Evolutionary conservation across 2,329 filamentous ascomycete species (phyloP).

Genomic region (Fusarium abutilonis): DNA sequence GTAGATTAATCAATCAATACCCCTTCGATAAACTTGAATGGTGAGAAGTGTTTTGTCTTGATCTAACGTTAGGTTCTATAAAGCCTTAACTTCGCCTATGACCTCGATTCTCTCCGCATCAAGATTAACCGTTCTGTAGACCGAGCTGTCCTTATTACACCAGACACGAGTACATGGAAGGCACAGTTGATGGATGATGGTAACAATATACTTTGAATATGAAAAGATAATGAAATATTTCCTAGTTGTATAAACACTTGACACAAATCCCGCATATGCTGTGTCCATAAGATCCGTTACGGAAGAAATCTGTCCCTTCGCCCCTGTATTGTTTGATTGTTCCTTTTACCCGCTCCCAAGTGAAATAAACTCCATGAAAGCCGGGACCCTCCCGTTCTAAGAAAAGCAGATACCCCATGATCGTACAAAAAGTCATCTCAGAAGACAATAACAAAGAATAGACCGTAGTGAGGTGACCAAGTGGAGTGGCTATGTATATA

Average conservation of each 20-base stretch:
- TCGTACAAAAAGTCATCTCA: slow-evolving; percentile 44
- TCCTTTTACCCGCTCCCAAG: slow-evolving; percentile 41
- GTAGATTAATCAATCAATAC: slow-evolving; percentile 26
- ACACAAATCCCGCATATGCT: slow-evolving; percentile 25
- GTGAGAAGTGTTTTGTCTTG: no score
- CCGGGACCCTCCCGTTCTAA: slow-evolving; percentile 38
- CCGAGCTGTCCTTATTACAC: not conserved
- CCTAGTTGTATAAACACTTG: slow-evolving; percentile 34
- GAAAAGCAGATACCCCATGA: slow-evolving; percentile 41
- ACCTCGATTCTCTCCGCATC: no score
- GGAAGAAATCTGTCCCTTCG: slow-evolving; percentile 20
- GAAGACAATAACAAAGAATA: slow-evolving; percentile 17
- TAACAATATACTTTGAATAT: slow-evolving; percentile 30
- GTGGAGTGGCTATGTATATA: slow-evolving; percentile 18
- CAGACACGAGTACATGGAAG: not conserved
- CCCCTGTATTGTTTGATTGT: slow-evolving; percentile 35
- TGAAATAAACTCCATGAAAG: slow-evolving; percentile 38
- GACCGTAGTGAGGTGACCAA: slow-evolving; percentile 24
- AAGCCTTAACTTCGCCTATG: no score
- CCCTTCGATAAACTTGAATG: slow-evolving; percentile 6
- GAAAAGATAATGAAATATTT: slow-evolving; percentile 21
- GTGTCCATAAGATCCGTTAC: slow-evolving; percentile 15
- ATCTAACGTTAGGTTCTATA: no score
- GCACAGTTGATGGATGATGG: slow-evolving; percentile 5
- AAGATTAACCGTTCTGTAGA: not conserved